phyloP scores from a whole-genome alignment of 148 eudicot species.

The Agrostemma githago region DNA sequence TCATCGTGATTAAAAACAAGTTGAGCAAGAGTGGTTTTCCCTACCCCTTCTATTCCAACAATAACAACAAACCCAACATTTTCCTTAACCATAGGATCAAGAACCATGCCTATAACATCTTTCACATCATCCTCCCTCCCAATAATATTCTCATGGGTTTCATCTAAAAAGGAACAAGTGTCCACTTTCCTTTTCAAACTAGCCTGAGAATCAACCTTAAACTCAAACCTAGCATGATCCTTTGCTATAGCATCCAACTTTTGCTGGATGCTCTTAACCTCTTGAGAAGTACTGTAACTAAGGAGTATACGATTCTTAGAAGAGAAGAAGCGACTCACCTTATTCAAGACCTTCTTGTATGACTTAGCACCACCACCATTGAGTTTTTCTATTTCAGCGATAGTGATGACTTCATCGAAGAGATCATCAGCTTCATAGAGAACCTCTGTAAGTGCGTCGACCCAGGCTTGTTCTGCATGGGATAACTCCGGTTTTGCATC shows the following conservation, averaged over 20 bases:
- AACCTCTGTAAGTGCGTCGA: no score
- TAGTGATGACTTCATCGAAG: not conserved
- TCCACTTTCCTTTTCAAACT: not conserved
- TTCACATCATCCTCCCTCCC: no score
- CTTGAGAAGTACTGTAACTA: constrained; percentile 6
- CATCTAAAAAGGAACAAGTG: not conserved
- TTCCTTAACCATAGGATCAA: not conserved
- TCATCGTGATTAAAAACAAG: no score
- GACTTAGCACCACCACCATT: not conserved
- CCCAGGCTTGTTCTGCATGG: no score
- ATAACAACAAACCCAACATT: no score
- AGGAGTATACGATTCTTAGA: not conserved
- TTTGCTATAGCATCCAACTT: no score
- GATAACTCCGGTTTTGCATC: no score
- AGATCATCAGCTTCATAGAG: no score
- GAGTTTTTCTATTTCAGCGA: not conserved
- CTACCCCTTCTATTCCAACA: no score
- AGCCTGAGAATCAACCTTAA: not conserved
- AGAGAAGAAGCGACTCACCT: no score
- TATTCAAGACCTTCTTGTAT: not conserved
- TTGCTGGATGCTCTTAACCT: not conserved
- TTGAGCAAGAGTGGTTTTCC: no score
- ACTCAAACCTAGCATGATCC: not conserved
- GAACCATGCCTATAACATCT: not conserved
- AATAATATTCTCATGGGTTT: no score